These are phyloP conservation scores for Durotheca rogersii DNA, from an alignment of 495 filamentous ascomycete species.

Conservation along the genomic window DNA sequence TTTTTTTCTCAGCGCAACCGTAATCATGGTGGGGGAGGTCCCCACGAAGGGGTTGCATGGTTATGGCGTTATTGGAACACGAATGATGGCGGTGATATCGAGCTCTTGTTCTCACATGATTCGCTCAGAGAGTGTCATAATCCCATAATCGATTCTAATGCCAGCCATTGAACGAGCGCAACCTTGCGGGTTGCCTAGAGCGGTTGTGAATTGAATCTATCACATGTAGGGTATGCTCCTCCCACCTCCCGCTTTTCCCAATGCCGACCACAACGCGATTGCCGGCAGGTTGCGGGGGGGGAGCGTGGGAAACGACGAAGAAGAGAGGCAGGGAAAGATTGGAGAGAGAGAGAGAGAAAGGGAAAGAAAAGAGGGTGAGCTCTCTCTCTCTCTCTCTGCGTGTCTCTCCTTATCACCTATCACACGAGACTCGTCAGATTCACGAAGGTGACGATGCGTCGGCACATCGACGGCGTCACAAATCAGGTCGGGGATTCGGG, in stretches of 20 bases:
- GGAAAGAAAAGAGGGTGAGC: no score
- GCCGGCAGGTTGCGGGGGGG: no score
- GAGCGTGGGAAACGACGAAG: no score
- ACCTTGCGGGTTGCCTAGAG: no score
- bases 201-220: slow-evolving; percentile 5
- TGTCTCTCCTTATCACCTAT: slow-evolving; percentile 14
- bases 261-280: no score
- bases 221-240: slow-evolving; percentile 2
- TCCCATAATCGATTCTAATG: slow-evolving; percentile 29
- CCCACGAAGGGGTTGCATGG: slow-evolving; percentile 29
- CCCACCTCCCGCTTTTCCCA: no score
- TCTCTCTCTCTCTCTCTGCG: no score
- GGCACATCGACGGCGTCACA: background rate
- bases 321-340: no score
- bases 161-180: background rate
- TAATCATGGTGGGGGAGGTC: slow-evolving; percentile 23
- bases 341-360: no score
- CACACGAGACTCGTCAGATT: slow-evolving; percentile 11
- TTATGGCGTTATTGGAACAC: slow-evolving; percentile 32
- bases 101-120: slow-evolving; percentile 27
- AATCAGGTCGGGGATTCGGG: slow-evolving; percentile 12
- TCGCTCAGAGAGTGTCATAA: slow-evolving; percentile 34
- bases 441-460: slow-evolving; percentile 5
- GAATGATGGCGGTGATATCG: slow-evolving; percentile 23
- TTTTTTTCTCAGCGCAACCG: slow-evolving; percentile 24